Evolutionary conservation across 2,329 filamentous ascomycete species (phyloP), one percentile per base, ranked within the genome.

Genomic region (Paraphoma chrysanthemicola): DNA sequence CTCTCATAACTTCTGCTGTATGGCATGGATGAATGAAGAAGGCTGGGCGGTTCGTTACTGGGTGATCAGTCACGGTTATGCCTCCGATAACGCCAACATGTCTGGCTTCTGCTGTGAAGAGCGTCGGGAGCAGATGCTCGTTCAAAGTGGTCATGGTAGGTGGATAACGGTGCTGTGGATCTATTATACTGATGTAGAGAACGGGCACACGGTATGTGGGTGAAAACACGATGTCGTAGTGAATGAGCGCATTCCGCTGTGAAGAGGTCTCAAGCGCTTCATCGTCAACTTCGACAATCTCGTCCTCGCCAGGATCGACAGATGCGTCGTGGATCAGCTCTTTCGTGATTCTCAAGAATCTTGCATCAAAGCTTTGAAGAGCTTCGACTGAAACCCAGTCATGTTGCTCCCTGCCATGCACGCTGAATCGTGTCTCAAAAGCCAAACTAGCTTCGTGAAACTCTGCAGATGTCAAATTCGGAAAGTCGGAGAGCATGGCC

Each of bases 21-120:
- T 91, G 87, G 78, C 95, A 98, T 23, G 95, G 94, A 79, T 99
- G 95, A 67, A 98, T 85, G 77, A 97, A 97, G 77, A 94, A 97
- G 48, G 88, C 86, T 41, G 93, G 92, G 56, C 88, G 77, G 51
- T 90, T 90, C 55, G 88, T 91, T 56, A 91, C 78, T 50, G 95
- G 94, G 82, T 98, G 93, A 77, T 96, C 88, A 12, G 71, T 68
- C 29, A 78, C 62, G 2, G 75, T 76, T 10, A 79, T 67, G 8
- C 70, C 77, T n/a, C 77, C 77, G 23, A 78, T 70, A 1, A 78
- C 62, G 4, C 79, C 79, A 4, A 73, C 66, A 28, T 55, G 59
- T 30, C 72, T 61, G 7, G 78, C 57, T 48, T 79, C 74, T 1
- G 66, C 31, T 41, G 57, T 69, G 64, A 73, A 74, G 0, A 63